Evolutionary conservation across 257 asterid species (phyloP), one percentile per base, ranked within the genome.

Genomic region (Avicennia marina): DNA sequence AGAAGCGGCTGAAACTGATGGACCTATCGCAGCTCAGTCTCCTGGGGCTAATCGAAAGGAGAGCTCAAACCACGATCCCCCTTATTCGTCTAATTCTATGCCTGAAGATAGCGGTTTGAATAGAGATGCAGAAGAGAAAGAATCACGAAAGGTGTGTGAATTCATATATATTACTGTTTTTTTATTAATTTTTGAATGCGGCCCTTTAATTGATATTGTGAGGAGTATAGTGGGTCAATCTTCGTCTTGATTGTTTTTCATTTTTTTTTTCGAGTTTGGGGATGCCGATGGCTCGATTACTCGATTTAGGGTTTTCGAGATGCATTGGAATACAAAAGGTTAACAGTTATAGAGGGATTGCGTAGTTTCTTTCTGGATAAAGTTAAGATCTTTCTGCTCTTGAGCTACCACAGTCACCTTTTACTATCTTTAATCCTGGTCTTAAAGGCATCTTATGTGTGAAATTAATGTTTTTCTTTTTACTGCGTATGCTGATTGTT

Each of bases 91-190:
- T 9, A 43, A 57, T 70, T 79, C 81, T 53, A 60, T 57, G 69
- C 60, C 77, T 53, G 82, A 68, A 62, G 82, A 77, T 50, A 32
- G 59, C 59, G 45, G 60, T 63, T 54, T 74, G 38, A 71, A 43
- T 38, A 60, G 66, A 65, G 74, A 67, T 45, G 75, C 65, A 57
- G 81, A 69, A 21, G 85, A 69, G 53, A 75, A 70, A 9, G 78
- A 78, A 48, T 62, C 77, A 3, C 54, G 41, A 29, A 79, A 78
- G 96, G 98, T 90, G 25, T 4, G 53, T 63, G 6, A 22, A 51
- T 33, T 60, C 20, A 26, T 13, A 45, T 7, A 4, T 8, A n/a
- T n/a, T n/a, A n/a, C n/a, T n/a, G n/a, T n/a, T n/a, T n/a, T n/a
- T n/a, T n/a, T 63, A 63, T 58, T 51, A 0, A 19, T 7, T 60